Base-by-base conservation (phyloP, 2,329 filamentous ascomycete genomes). In the Arthrinium puccinioides region DNA sequence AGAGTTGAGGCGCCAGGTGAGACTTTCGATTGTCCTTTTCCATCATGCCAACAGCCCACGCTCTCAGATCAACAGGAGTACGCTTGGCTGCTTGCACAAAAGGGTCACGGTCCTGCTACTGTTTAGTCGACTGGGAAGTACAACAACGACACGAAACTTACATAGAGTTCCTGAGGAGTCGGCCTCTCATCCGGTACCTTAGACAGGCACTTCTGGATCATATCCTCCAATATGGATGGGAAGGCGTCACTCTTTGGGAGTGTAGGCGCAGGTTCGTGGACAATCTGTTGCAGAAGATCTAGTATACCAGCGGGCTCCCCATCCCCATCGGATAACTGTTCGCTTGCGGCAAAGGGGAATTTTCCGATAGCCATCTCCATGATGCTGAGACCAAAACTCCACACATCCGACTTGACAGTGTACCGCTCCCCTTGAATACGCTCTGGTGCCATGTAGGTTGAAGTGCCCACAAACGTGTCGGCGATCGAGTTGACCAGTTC, bases 401-500 rank as follows among this genome's bases (percentile, higher is more conserved):
- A 98, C 4, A 98, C 92, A 59, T 98, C 92, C 10, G 89, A 96
- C 62, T 96, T 96, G 53, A 98, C 90, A 0, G 90, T 95, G 63
- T 98, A 98, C 52, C 87, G 88, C 46, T 92, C 88, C 44, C 92
- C 92, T 60, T 97, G 89, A 49, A 98, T 98, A 60, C 92, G 80
- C 67, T 98, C 92, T 0, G 92, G 92, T 1, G 92, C 92, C 92
- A 98, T 98, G 69, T 98, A 98, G 39, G 92, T 98, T 25, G 92
- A 96, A 2, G 92, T 98, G 37, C 92, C 92, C 24, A 98, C 92
- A 54, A 98, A 98, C 1, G 92, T 98, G 57, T 97, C 90, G 36
- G 92, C 92, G 47, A 98, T 88, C 5, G 92, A 97, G 65, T 97
- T 97, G 59, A 97, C 88, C 13, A 96, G 77, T 62, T 98, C 92